Percentiles rank a stretch among this genome's conserved stretches.
These are phyloP conservation scores for Mortierella sp. DNA, from an alignment of 371 early-diverging fungal genomes.

Conservation along the genomic window DNA sequence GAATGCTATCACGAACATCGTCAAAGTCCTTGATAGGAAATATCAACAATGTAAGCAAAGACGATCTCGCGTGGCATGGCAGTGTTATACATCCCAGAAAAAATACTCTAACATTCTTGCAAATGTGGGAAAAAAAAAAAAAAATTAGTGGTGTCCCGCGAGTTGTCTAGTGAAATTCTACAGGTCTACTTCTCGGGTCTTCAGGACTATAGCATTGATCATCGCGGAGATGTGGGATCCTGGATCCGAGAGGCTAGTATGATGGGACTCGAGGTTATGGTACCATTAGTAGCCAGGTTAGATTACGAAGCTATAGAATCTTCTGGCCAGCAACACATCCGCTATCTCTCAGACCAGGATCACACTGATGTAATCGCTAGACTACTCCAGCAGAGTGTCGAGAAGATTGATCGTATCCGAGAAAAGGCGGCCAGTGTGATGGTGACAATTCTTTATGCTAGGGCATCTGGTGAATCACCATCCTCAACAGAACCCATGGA, in stretches of 20 bases:
- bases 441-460: conserved; percentile 54
- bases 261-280: conserved; percentile 64
- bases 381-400: conserved; percentile 80
- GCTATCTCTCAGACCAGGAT: conserved; percentile 46
- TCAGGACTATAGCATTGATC: conserved; percentile 89
- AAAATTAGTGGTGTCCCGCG: conserved; percentile 55
- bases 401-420: conserved; percentile 86
- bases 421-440: conserved; percentile 74
- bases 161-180: conserved; percentile 61
- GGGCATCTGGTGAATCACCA: conserved; percentile 1
- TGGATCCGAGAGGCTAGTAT: conserved; percentile 89
- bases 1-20: conserved; percentile 62
- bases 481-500: conserved; percentile 6
- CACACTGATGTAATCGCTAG: conserved; percentile 59
- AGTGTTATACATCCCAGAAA: background rate
- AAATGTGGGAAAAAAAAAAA: too few relatives aligned
- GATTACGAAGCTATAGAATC: conserved; percentile 32
- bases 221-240: conserved; percentile 96
- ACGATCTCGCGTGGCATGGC: background rate
- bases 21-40: conserved; percentile 50
- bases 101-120: background rate
- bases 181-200: conserved; percentile 68
- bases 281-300: conserved; percentile 60
- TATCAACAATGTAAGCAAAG: conserved; percentile 61
- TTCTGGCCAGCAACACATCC: conserved; percentile 26